Evolutionary conservation across 1,139 yeast genomes (phyloP).

Genomic region (Scheffersomyces illinoinensis): DNA sequence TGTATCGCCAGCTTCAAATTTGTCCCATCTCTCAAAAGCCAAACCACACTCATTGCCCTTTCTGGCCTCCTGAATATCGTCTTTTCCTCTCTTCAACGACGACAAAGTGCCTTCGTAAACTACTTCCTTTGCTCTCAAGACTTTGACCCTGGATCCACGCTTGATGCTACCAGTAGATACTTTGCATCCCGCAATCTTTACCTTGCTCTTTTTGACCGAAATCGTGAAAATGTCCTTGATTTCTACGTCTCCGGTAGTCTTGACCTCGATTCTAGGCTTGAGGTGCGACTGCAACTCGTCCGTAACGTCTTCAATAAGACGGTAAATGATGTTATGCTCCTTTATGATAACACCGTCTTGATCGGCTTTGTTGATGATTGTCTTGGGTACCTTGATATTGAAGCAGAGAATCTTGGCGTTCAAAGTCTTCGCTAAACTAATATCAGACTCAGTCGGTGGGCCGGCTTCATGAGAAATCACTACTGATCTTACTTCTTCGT

Average conservation of each 20-base stretch:
- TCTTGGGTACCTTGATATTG: conserved; percentile 70
- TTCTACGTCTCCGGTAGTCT: conserved; percentile 67
- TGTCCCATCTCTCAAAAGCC: conserved; percentile 69
- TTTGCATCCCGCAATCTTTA: conserved; percentile 80
- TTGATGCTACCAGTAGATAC: conserved; percentile 71
- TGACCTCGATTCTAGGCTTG: conserved; percentile 67
- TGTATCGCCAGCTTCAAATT: conserved; percentile 72
- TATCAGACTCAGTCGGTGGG: conserved; percentile 77
- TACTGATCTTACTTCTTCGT: conserved; percentile 73
- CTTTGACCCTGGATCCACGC: conserved; percentile 61
- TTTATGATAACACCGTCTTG: conserved; percentile 58
- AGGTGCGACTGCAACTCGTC: conserved; percentile 60
- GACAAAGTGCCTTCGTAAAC: conserved; percentile 70
- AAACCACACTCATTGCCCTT: conserved; percentile 93
- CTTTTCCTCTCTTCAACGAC: conserved; percentile 80
- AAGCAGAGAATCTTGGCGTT: conserved; percentile 76
- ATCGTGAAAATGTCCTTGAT: conserved; percentile 74
- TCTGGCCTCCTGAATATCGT: conserved; percentile 72
- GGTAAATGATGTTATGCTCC: conserved; percentile 80
- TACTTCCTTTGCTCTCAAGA: conserved; percentile 54
- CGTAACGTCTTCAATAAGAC: conserved; percentile 83
- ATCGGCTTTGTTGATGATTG: conserved; percentile 61
- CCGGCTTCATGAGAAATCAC: conserved; percentile 83
- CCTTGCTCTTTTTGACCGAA: conserved; percentile 45
- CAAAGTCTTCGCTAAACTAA: conserved; percentile 78